These are phyloP conservation scores for Vigna radiata DNA, from an alignment of 306 rosid species.

Conservation along the genomic window DNA sequence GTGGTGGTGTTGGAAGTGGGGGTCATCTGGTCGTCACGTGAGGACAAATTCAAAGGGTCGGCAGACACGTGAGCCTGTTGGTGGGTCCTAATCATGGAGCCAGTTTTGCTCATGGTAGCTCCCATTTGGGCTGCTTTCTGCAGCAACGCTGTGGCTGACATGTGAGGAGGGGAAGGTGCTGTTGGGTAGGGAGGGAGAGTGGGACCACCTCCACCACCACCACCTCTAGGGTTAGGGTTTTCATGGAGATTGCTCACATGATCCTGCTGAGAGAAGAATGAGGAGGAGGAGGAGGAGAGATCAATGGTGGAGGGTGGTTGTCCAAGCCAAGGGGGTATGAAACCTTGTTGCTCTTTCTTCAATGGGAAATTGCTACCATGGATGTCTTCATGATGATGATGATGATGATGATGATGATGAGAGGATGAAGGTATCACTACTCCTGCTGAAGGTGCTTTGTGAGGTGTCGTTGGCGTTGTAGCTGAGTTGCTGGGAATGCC, in stretches of 20 bases:
- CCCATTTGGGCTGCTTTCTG: conserved; percentile 99
- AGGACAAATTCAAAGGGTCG: conserved; percentile 50
- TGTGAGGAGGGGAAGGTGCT: conserved; percentile 54
- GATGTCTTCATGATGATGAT: conserved; percentile 8
- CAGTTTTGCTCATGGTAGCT: conserved; percentile 55
- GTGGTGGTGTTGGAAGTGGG: neutral
- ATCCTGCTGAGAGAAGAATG: conserved; percentile 34
- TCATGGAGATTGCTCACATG: conserved; percentile 6
- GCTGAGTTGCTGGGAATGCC: neutral
- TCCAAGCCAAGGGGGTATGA: conserved; percentile 71
- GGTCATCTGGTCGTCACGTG: conserved; percentile 51
- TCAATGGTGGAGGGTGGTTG: conserved; percentile 6
- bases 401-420: neutral
- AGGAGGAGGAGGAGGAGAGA: conserved; percentile 40
- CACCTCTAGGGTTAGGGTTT: conserved; percentile 80
- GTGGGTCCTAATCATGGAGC: conserved; percentile 60
- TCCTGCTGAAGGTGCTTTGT: neutral
- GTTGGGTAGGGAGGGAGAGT: conserved; percentile 59
- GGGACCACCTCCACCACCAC: conserved; percentile 52
- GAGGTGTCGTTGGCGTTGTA: conserved; percentile 5
- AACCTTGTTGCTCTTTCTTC: conserved; percentile 61
- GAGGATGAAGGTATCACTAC: neutral
- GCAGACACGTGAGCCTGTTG: conserved; percentile 62
- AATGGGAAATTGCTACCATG: conserved; percentile 42
- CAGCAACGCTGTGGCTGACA: conserved; percentile 97